These are phyloP conservation scores for Pleurotus cornucopiae DNA, from an alignment of 768 basidiomycete genomes.

Conservation along the genomic window DNA sequence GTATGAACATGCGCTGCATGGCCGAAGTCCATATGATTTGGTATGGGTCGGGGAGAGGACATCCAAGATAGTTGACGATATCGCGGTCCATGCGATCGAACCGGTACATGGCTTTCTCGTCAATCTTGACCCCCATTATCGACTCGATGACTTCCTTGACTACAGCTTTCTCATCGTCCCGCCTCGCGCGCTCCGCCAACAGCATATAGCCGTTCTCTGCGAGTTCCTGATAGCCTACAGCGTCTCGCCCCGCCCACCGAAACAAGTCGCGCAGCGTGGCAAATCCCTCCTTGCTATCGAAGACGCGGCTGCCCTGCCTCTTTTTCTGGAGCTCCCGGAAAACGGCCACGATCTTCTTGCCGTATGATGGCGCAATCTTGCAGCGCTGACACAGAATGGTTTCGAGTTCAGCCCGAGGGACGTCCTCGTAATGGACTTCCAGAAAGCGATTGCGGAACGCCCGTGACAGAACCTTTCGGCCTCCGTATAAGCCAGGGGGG, in stretches of 20 bases:
- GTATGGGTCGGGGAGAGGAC: conserved; percentile 41
- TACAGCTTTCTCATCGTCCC: conserved; percentile 77
- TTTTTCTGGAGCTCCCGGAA: conserved; percentile 93
- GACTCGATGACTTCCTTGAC: conserved; percentile 93
- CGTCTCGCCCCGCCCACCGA: conserved; percentile 92
- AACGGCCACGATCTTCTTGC: conserved; percentile 83
- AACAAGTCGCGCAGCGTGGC: conserved; percentile 96
- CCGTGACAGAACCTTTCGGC: conserved; percentile 89
- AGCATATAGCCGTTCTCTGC: conserved; percentile 98
- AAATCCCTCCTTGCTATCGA: conserved; percentile 96
- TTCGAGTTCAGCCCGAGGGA: conserved; percentile 90
- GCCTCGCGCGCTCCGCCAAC: conserved; percentile 84
- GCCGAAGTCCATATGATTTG: conserved; percentile 88
- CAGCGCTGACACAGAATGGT: conserved; percentile 92
- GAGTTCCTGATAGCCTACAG: conserved; percentile 85
- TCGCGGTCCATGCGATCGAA: conserved; percentile 38
- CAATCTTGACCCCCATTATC: conserved; percentile 82
- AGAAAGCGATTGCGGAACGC: conserved; percentile 97
- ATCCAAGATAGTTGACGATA: conserved; percentile 48
- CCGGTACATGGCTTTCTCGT: conserved; percentile 67
- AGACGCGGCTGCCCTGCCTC: conserved; percentile 85
- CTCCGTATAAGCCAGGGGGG: conserved; percentile 92
- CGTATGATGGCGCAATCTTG: conserved; percentile 91
- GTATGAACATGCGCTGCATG: conserved; percentile 84
- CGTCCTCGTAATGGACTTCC: conserved; percentile 96